These are phyloP conservation scores for Nitzschia putrida DNA, from an alignment of 108 stramenopile species.

Conservation along the genomic window DNA sequence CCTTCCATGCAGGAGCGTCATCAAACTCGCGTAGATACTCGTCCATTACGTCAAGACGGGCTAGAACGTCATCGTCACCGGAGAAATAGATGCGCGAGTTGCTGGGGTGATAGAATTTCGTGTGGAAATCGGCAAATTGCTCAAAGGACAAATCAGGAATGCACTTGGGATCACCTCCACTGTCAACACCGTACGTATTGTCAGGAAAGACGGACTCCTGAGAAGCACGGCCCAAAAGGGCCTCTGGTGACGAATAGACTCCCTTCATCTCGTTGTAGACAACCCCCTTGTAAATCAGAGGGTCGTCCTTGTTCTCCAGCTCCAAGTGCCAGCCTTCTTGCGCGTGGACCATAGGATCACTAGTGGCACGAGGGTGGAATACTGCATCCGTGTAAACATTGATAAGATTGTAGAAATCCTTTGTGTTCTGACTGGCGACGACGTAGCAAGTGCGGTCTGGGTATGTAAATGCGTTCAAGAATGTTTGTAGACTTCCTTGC, in stretches of 20 bases:
- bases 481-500: constrained; percentile 93
- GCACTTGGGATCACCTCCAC: constrained; percentile 93
- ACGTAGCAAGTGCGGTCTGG: constrained; percentile 99
- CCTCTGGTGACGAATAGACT: constrained; percentile 93
- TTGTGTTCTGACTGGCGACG: constrained; percentile 94
- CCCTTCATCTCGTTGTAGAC: constrained; percentile 99
- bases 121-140: constrained; percentile 93
- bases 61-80: constrained; percentile 92
- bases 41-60: constrained; percentile 91
- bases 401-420: constrained; percentile 99
- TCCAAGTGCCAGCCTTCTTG: constrained; percentile 99
- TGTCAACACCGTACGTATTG: constrained; percentile 94
- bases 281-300: constrained; percentile 95
- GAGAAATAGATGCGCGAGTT: constrained; percentile 94
- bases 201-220: constrained; percentile 94
- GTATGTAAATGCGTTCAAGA: constrained; percentile 99
- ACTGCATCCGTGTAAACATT: constrained; percentile 98
- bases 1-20: constrained; percentile 66
- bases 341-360: constrained; percentile 90
- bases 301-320: constrained; percentile 81
- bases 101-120: constrained; percentile 91
- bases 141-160: constrained; percentile 95
- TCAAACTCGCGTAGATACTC: constrained; percentile 88
- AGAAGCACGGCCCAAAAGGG: constrained; percentile 80
- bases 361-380: constrained; percentile 87